phyloP scores from a whole-genome alignment of 1,139 yeast genomes.

The Candida dubliniensis region DNA sequence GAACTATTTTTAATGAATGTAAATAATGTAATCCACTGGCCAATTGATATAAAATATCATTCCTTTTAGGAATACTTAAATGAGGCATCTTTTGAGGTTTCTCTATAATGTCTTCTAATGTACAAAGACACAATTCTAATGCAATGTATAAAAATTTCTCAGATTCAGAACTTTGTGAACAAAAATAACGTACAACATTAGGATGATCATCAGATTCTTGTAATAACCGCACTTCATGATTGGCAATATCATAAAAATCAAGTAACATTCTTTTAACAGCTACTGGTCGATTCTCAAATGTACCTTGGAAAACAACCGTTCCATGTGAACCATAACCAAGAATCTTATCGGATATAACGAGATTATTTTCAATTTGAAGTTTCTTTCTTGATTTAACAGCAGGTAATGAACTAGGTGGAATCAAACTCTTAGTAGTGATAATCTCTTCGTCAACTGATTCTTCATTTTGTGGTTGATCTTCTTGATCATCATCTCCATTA shows the following conservation, averaged over 20 bases:
- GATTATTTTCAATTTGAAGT: conserved; percentile 50
- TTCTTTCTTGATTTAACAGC: conserved; percentile 26
- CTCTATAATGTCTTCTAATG: conserved; percentile 82
- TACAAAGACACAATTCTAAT: conserved; percentile 84
- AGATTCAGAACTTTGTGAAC: conserved; percentile 72
- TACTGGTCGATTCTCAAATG: conserved; percentile 88
- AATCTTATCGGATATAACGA: conserved; percentile 67
- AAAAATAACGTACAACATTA: conserved; percentile 87
- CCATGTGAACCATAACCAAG: conserved; percentile 97
- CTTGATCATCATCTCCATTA: conserved; percentile 11
- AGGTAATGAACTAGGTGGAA: conserved; percentile 22
- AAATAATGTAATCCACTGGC: conserved; percentile 84
- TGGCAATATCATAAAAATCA: conserved; percentile 91
- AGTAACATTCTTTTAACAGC: conserved; percentile 93
- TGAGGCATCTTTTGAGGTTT: conserved; percentile 39
- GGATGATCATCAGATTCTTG: conserved; percentile 98
- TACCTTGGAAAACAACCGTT: conserved; percentile 88
- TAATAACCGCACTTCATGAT: conserved; percentile 84
- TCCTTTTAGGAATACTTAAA: conserved; percentile 25
- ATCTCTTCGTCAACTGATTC: conserved; percentile 21
- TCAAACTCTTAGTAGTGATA: conserved; percentile 31
- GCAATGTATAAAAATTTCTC: conserved; percentile 92
- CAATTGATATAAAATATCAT: conserved; percentile 69
- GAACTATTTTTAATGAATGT: conserved; percentile 90
- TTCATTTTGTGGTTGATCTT: conserved; percentile 10